Base-by-base conservation (phyloP, 371 early-diverging fungal genomes). In the Mortierella sp. region DNA sequence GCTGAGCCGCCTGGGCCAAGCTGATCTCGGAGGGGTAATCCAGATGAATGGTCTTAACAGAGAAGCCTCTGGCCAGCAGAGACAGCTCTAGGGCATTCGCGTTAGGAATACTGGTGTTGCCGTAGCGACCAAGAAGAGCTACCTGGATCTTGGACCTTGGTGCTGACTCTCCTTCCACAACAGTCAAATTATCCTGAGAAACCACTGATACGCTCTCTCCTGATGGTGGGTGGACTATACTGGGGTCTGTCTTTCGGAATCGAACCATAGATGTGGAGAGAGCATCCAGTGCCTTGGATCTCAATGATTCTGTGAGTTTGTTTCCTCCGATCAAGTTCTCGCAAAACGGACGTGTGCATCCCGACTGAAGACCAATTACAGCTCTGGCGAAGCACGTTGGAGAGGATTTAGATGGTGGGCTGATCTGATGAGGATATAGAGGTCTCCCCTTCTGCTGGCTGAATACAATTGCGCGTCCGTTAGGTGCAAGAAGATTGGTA, bases 301-400 rank as follows among this genome's bases (percentile, higher is more conserved):
- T 66, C 56, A 80, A 53, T 19, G 72, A 42, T 29, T 64, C 66
- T n/a, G 61, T 70, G 6, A 78, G 59, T 15, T 70, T 68, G 17
- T 53, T 49, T 29, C 81, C 81, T 28, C 81, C 81, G 32, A 80
- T 60, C 29, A 71, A 26, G 22, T 80, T 75, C 37, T 75, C 71
- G 45, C 81, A 80, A 47, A 66, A 68, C 0, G 81, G 75, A 3
- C 81, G 75, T 5, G 75, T 80, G 66, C 81, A 80, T 43, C 75
- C 58, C 4, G 81, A 80, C 42, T 75, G 71, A 19, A 80, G 61
- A 1, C 81, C 81, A 28, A 80, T 58, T 2, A 80, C 72, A 13
- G 81, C 81, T 12, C 58, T 80, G 43, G 81, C 64, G 49, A 80
- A 80, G 65, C 81, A 80, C 0, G 81, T 80, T 19, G 81, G 81